Percentiles rank a stretch among this genome's conserved stretches.
phyloP scores from a whole-genome alignment of 2,329 filamentous ascomycete genomes.

The Nemania sp. region DNA sequence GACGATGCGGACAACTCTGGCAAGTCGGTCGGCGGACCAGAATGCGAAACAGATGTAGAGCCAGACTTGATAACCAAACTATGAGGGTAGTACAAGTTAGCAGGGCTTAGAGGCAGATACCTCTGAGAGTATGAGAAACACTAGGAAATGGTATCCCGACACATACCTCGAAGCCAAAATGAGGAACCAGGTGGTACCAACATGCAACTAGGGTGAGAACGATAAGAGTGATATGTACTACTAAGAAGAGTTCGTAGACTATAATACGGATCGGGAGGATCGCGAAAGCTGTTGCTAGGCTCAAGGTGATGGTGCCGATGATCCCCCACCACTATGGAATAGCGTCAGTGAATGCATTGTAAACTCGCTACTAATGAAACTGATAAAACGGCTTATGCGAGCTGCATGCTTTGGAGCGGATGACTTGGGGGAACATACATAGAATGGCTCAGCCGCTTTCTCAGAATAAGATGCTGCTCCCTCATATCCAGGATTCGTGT shows the following conservation, averaged over 20 bases:
- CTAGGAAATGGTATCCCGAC: background rate
- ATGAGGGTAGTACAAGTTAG: background rate
- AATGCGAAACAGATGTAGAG: constrained; percentile 33
- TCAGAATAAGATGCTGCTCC: constrained; percentile 22
- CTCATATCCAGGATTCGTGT: constrained; percentile 25
- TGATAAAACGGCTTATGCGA: background rate
- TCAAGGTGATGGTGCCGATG: constrained; percentile 33
- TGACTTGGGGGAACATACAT: constrained; percentile 9
- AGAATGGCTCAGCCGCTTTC: constrained; percentile 22
- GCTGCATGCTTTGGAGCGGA: too few species aligned
- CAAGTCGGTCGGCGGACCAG: constrained; percentile 32
- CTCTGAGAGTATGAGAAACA: background rate
- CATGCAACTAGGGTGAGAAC: constrained; percentile 35
- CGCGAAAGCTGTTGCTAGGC: constrained; percentile 33
- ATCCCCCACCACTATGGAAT: constrained; percentile 33
- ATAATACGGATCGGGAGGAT: constrained; percentile 35
- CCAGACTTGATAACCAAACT: constrained; percentile 36
- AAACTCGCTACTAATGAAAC: background rate
- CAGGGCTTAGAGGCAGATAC: background rate
- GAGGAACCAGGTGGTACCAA: constrained; percentile 34
- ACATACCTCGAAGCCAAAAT: constrained; percentile 26
- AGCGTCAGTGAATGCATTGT: constrained; percentile 4
- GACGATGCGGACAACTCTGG: constrained; percentile 25
- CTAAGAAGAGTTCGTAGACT: constrained; percentile 38
- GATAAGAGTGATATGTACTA: constrained; percentile 36